Base-by-base conservation (phyloP, 2,329 filamentous ascomycete genomes). In the Talaromyces albobiverticillius region DNA sequence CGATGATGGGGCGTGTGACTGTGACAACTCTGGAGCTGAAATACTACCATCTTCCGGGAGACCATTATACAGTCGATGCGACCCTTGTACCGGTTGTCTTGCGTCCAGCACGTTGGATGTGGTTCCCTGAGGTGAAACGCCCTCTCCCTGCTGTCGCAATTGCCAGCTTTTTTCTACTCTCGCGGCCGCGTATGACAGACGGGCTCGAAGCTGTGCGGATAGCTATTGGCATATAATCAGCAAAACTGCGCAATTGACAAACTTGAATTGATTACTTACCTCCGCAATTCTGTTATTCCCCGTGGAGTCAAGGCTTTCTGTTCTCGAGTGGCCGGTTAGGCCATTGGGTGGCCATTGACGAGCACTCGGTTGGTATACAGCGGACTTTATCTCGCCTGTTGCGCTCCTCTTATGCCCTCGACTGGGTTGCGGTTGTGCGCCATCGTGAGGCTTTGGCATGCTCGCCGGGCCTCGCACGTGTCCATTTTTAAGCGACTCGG, bases 111-210 rank as follows among this genome's bases (percentile, higher is more conserved):
- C 20, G 59, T 74, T n/a, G 76, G 73, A 56, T 73, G 77, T 46
- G 78, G 72, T 48, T 78, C 20, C 20, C 32, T 46, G 41, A 23
- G 18, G 16, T 20, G 8, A 16, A 6, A 74, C 55, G 78, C 71
- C 61, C 82, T 94, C 83, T 16, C 84, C 85, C 59, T 87, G 85
- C 22, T 32, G 53, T 40, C 62, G 66, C 47, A 86, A 82, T 71
- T 95, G 88, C 87, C 91, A 94, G 55, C 90, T 90, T 66, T 95
- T 86, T 67, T 90, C 90, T 38, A 96, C 88, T 71, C 96, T 96
- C 67, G 95, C 82, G 82, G 95, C 94, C 60, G 93, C 93, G 71
- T 96, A 96, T 6, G 90, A 90, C 25, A 97, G 80, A 63, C 90
- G 88, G 48, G 90, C 86, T 67, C 87, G 88, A 50, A 97, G 80